These are phyloP conservation scores for Eucalyptus brandiana DNA, from an alignment of 345 rosid species.

Conservation along the genomic window DNA sequence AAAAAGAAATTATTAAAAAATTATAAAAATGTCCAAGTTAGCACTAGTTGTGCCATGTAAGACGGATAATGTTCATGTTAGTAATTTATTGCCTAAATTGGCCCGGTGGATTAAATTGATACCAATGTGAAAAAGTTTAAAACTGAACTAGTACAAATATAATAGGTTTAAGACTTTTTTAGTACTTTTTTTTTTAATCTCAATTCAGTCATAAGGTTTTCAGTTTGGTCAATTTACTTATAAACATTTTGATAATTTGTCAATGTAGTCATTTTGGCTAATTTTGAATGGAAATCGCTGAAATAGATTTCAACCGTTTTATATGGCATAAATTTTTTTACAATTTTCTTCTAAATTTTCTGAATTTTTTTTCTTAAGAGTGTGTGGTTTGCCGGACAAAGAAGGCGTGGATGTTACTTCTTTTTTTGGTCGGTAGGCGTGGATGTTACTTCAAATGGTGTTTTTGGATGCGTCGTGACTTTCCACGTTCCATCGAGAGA, in stretches of 20 bases:
- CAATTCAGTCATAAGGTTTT: not conserved
- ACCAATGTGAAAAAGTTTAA: no score
- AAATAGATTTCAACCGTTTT: fast-evolving
- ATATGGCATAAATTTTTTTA: fast-evolving
- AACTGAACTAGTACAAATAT: no score
- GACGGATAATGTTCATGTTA: not conserved
- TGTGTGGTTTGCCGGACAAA: not conserved
- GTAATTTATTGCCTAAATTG: no score
- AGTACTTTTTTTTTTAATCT: no score
- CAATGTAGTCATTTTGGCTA: fast-evolving
- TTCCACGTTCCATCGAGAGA: not conserved
- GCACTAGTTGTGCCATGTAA: not conserved
- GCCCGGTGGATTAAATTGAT: not conserved
- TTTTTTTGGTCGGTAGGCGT: no score
- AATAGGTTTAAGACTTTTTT: no score
- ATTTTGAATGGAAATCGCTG: not conserved
- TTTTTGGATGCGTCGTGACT: not conserved
- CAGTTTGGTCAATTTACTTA: not conserved
- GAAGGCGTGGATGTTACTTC: not conserved
- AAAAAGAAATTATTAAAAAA: no score
- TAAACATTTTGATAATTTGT: not conserved
- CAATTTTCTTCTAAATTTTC: not conserved
- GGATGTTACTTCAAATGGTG: not conserved
- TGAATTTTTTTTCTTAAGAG: not conserved
- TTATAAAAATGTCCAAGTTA: not conserved